Percentiles rank a stretch among this genome's conserved stretches.
phyloP scores from a whole-genome alignment of 108 stramenopile genomes.

The Chaetoceros tenuissimus region DNA sequence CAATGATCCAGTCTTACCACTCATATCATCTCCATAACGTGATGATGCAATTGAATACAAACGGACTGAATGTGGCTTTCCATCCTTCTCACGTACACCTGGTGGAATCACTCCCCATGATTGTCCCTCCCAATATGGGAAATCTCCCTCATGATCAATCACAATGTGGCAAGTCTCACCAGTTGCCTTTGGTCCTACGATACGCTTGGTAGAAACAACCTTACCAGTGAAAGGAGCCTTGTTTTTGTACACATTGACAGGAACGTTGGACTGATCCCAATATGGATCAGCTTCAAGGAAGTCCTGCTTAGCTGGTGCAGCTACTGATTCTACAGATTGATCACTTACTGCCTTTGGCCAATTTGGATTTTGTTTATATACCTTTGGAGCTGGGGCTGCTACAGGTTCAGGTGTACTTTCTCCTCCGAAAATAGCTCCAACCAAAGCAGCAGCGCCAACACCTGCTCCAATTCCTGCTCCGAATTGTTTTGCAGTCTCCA shows the following conservation, averaged over 20 bases:
- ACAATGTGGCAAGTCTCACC: slow-evolving; percentile 97
- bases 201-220: slow-evolving; percentile 93
- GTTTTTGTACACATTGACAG: slow-evolving; percentile 93
- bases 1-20: slow-evolving; percentile 90
- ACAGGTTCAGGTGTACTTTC: no score
- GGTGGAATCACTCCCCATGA: slow-evolving; percentile 96
- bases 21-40: slow-evolving; percentile 97
- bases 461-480: neutral
- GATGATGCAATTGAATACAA: slow-evolving; percentile 97
- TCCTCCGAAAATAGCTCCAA: neutral
- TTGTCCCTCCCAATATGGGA: slow-evolving; percentile 98
- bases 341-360: no score
- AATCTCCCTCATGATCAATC: slow-evolving; percentile 94
- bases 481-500: neutral
- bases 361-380: no score
- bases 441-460: neutral
- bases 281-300: slow-evolving; percentile 94
- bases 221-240: slow-evolving; percentile 94
- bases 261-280: slow-evolving; percentile 84
- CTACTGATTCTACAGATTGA: no score
- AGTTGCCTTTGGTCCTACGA: slow-evolving; percentile 95
- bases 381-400: no score
- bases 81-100: slow-evolving; percentile 87
- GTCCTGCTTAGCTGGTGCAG: slow-evolving; percentile 54
- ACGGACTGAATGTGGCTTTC: slow-evolving; percentile 93